Evolutionary conservation across 2,329 filamentous ascomycete species (phyloP).

Genomic region (Fusarium fujikuroi): DNA sequence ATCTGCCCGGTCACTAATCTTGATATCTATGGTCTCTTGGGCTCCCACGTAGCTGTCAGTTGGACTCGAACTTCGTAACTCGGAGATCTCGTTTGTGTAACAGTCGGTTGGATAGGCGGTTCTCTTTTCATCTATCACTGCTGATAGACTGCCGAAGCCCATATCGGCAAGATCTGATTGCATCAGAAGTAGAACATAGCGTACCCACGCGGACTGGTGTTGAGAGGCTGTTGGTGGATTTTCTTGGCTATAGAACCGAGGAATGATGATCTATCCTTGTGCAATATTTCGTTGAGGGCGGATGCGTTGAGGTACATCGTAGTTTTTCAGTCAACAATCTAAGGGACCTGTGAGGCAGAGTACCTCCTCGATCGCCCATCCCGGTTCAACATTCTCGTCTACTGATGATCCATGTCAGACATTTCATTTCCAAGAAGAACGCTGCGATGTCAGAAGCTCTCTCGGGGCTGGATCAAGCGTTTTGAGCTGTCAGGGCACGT

Average conservation of each 20-base stretch:
- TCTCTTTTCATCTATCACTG: background rate
- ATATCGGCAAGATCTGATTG: constrained; percentile 13
- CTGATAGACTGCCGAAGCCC: background rate
- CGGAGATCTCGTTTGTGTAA: constrained; percentile 1
- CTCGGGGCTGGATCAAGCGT: background rate
- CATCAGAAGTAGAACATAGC: background rate
- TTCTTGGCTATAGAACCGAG: background rate
- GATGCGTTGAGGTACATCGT: constrained; percentile 19
- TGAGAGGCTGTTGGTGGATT: background rate
- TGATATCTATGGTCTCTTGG: background rate
- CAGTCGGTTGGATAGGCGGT: background rate
- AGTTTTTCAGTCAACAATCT: background rate
- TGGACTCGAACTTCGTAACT: constrained; percentile 16
- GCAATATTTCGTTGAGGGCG: constrained; percentile 21
- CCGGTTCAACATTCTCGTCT: background rate
- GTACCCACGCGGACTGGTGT: background rate
- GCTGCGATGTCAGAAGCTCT: background rate
- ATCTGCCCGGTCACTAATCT: background rate
- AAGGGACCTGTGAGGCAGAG: constrained; percentile 4
- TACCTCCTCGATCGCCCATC: background rate
- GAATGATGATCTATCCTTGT: background rate
- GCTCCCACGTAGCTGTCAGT: constrained; percentile 12
- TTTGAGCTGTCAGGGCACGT: background rate
- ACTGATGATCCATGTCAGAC: background rate
- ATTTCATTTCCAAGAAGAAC: background rate